These are phyloP conservation scores for Thymus quinquecostatus DNA, from an alignment of 257 asterid genomes.

Conservation along the genomic window DNA sequence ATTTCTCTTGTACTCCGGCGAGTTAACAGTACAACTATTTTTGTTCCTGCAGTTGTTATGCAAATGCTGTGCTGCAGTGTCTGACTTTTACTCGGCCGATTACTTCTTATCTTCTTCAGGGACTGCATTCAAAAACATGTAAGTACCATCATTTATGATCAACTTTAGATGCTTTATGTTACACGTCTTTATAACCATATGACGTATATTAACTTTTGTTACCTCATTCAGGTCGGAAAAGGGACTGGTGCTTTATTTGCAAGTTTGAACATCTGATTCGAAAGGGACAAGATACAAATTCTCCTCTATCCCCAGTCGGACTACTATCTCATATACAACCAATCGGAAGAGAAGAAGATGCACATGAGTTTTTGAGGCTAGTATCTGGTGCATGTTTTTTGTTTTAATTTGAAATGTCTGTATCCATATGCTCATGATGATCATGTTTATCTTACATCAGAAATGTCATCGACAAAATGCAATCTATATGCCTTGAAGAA, in stretches of 20 bases:
- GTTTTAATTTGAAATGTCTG: slow-evolving; percentile 3
- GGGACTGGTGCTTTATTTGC: slow-evolving; percentile 58
- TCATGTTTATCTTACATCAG: slow-evolving; percentile 38
- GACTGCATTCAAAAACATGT: slow-evolving; percentile 63
- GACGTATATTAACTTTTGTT: slow-evolving; percentile 15
- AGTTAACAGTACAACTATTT: neutral
- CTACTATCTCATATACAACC: slow-evolving; percentile 58
- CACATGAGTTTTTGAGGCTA: slow-evolving; percentile 69
- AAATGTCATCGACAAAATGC: slow-evolving; percentile 60
- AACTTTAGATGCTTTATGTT: slow-evolving; percentile 8
- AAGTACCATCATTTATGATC: slow-evolving; percentile 40
- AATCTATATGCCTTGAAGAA: slow-evolving; percentile 59
- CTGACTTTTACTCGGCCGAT: slow-evolving; percentile 62
- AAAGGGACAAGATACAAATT: slow-evolving; percentile 44
- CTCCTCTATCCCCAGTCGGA: slow-evolving; percentile 58
- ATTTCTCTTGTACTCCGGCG: neutral
- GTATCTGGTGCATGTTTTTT: slow-evolving; percentile 26
- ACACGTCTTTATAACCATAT: slow-evolving; percentile 1
- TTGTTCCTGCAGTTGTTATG: slow-evolving; percentile 61
- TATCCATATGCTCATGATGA: slow-evolving; percentile 21
- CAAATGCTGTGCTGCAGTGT: slow-evolving; percentile 73
- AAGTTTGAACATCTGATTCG: slow-evolving; percentile 54
- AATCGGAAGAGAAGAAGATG: slow-evolving; percentile 77
- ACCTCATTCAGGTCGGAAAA: slow-evolving; percentile 49
- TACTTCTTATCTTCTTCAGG: slow-evolving; percentile 56